Evolutionary conservation across 1,284 basidiomycete species (phyloP), one percentile per base, ranked within the genome.

Genomic region (Pseudozyma tsukubaensis): DNA sequence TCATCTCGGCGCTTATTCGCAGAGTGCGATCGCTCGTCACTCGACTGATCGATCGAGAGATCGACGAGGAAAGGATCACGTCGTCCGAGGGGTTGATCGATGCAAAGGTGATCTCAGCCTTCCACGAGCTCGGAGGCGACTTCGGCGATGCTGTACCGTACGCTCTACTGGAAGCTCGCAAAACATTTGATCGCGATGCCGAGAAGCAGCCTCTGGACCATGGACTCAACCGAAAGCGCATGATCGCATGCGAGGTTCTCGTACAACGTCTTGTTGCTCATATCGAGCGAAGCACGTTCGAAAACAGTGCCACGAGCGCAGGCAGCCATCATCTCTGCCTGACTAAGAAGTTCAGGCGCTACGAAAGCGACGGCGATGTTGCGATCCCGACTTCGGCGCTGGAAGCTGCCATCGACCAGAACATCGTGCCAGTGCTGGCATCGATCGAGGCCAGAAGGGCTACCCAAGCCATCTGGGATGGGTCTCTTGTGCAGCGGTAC

Each of bases 321-420:
- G 37, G 40, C 19, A 59, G 62, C 49, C 45, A 52, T 48, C 65
- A 70, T 50, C 50, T 80, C 37, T 76, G 70, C 39, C 48, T 81
- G 13, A 75, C 73, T 16, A 80, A 79, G 53, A 72, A 75, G 45
- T 81, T 80, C 47, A 52, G 62, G 35, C 60, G 63, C 29, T 59
- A 75, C 49, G 61, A 79, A 50, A 66, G 64, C 40, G 72, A 79
- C 44, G 79, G 79, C 24, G 77, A 80, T 44, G 49, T 68, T 5
- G 47, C 51, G 19, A 37, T 72, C 5, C 72, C 78, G 10, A 77
- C 74, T 24, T 76, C 73, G 29, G 72, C 78, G 4, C 60, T 81
- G 18, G 80, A 81, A 52, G 53, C 55, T 14, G 80, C 80, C 34
- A 78, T 80, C 47, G 80, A 81, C 44, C 78, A 79, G 49, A 61